These are phyloP conservation scores for Claviceps humidiphila DNA, from an alignment of 2,329 filamentous ascomycete species.

Conservation along the genomic window DNA sequence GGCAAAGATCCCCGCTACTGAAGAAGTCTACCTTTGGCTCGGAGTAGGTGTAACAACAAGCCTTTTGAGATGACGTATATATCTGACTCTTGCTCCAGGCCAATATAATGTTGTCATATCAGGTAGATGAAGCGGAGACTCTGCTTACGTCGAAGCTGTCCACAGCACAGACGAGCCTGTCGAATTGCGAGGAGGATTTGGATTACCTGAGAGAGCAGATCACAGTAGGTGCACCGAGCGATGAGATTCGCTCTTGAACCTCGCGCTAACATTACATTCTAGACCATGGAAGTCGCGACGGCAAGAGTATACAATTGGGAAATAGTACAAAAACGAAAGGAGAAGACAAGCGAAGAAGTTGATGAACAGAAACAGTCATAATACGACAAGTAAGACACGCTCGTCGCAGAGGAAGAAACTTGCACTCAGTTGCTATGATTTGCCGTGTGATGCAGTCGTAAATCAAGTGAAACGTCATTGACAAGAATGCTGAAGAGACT, in stretches of 20 bases:
- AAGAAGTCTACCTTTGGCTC: slow-evolving; percentile 96
- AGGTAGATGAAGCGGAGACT: slow-evolving; percentile 71
- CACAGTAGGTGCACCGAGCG: slow-evolving; percentile 49
- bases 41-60: slow-evolving; percentile 44
- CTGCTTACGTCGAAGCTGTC: slow-evolving; percentile 65
- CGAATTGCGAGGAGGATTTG: slow-evolving; percentile 90
- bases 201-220: slow-evolving; percentile 95
- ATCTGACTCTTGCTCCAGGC: slow-evolving; percentile 39
- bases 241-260: slow-evolving; percentile 2
- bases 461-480: background rate
- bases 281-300: slow-evolving; percentile 94
- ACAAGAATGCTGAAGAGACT: too few relatives aligned
- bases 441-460: background rate
- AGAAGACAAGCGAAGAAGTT: slow-evolving; percentile 54
- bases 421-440: background rate
- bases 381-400: slow-evolving; percentile 16
- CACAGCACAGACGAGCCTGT: slow-evolving; percentile 65
- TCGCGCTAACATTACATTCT: background rate
- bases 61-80: background rate
- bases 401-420: background rate
- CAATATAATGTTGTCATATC: slow-evolving; percentile 95
- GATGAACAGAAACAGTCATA: slow-evolving; percentile 22
- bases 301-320: slow-evolving; percentile 99
- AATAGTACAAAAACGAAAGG: slow-evolving; percentile 87
- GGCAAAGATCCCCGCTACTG: slow-evolving; percentile 65